Evolutionary conservation across 352 stramenopile genomes (phyloP), one percentile per base, ranked within the genome.

Genomic region (Stephanocyclus meneghinianus): DNA sequence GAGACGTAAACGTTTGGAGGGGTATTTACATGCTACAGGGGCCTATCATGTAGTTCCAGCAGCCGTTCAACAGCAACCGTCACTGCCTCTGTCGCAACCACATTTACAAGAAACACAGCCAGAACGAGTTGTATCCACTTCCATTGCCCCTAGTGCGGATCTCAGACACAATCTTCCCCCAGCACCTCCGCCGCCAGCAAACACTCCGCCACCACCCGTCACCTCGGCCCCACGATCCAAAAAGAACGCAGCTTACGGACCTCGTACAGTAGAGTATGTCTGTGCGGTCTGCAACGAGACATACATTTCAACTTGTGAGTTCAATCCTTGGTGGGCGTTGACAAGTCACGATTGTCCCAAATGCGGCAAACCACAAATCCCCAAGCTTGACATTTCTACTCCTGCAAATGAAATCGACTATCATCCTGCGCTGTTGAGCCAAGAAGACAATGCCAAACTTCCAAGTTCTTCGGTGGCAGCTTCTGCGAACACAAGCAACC

Each of bases 341-440:
- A 69, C 81, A 29, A 85, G 83, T 45, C 81, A 91, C 35, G 86
- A 90, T 47, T 92, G 87, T 84, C 85, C 86, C 40, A 92, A 92
- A 63, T 92, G 87, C 77, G 76, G 77, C 30, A 92, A 92, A 76
- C 77, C 18, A 13, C 87, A 72, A 29, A 37, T 72, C n/a, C 29
- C 18, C 30, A 44, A 68, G 13, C 6, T 40, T 16, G 60, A 68
- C 35, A 93, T 93, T 42, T 83, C 83, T 45, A 70, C 83, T 30
- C 80, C 83, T 30, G 72, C 77, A 8, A 93, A 93, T 79, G 64
- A 76, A 10, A 91, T 92, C 56, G 86, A 93, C 26, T 93, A 93
- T 68, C 88, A 93, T 76, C 88, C 88, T 30, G 86, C 88, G 10
- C 55, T 93, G n/a, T 69, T 93, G 32, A 84, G 85, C 26, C 85